These are phyloP conservation scores for Oryza punctata DNA, from an alignment of 176 grass and related monocot species.

Conservation along the genomic window DNA sequence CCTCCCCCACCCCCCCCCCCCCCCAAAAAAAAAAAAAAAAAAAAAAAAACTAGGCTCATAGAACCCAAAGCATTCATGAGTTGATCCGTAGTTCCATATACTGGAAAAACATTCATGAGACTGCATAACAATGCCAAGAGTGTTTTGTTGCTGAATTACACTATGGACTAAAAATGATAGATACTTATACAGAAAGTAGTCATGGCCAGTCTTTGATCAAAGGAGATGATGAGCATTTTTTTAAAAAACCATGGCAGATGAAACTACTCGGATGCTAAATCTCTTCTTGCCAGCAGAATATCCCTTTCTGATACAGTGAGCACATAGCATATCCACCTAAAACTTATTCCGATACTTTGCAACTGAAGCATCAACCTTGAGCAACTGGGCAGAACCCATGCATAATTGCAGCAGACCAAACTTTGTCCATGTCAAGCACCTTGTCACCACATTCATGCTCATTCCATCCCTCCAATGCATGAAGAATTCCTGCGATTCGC, in stretches of 20 bases:
- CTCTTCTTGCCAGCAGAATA: not conserved
- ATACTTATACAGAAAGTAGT: not conserved
- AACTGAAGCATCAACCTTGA: constrained; percentile 30
- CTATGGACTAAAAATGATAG: constrained; percentile 17
- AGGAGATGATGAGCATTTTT: not conserved
- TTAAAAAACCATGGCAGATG: not conserved
- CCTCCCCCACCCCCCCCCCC: no score
- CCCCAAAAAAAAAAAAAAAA: no score
- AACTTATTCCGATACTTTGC: constrained; percentile 22
- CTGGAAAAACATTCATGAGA: not conserved
- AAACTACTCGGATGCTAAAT: constrained; percentile 3
- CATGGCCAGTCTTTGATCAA: not conserved
- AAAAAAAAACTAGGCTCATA: no score
- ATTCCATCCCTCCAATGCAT: constrained; percentile 69
- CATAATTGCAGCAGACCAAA: constrained; percentile 62
- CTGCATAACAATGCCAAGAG: not conserved
- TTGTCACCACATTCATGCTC: constrained; percentile 72
- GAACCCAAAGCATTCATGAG: not conserved
- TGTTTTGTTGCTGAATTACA: not conserved
- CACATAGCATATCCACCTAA: not conserved
- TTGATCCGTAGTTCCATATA: not conserved
- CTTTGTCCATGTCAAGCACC: constrained; percentile 66
- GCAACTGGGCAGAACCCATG: constrained; percentile 68
- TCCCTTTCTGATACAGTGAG: not conserved
- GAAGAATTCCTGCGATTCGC: constrained; percentile 73